Conservation (phyloP, 768 basidiomycete genomes). For the Suillus americanus region DNA sequence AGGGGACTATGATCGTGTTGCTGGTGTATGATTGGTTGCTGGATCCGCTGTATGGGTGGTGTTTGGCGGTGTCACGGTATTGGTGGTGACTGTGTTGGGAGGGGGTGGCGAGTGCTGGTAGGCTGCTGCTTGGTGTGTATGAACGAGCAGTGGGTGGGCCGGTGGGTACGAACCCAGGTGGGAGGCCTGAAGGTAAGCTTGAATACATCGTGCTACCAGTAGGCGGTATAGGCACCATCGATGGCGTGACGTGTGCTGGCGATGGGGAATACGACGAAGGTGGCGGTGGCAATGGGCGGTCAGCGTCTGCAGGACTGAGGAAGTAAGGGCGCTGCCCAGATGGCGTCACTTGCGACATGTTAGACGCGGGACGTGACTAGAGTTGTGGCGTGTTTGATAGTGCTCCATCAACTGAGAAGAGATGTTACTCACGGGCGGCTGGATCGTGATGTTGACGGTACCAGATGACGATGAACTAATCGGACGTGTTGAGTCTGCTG, state of each 20-base stretch:
- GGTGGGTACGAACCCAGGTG: slow-evolving; percentile 37
- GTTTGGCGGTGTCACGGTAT: neutral
- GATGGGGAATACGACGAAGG: slow-evolving; percentile 7
- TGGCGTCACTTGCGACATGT: slow-evolving; percentile 27
- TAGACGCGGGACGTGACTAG: slow-evolving; percentile 25
- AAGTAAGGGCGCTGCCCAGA: slow-evolving; percentile 28
- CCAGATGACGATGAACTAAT: slow-evolving; percentile 30
- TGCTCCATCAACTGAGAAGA: neutral
- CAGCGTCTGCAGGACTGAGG: slow-evolving; percentile 42
- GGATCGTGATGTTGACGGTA: slow-evolving; percentile 32
- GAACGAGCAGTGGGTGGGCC: slow-evolving; percentile 20
- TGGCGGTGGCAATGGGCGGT: slow-evolving; percentile 34
- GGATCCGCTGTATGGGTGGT: neutral
- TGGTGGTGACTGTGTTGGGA: slow-evolving; percentile 8
- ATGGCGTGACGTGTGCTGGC: slow-evolving; percentile 3
- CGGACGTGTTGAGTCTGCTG: slow-evolving; percentile 20
- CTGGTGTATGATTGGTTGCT: neutral
- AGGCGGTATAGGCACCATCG: slow-evolving; percentile 8
- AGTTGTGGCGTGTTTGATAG: neutral
- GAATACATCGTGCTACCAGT: slow-evolving; percentile 22
- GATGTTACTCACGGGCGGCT: slow-evolving; percentile 29
- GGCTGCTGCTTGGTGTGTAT: slow-evolving; percentile 26
- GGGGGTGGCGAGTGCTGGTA: slow-evolving; percentile 32
- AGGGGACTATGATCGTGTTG: slow-evolving; percentile 2
- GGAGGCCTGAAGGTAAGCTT: slow-evolving; percentile 29